Conservation (phyloP, 805 yeast species). For the Saitoella complicata region DNA sequence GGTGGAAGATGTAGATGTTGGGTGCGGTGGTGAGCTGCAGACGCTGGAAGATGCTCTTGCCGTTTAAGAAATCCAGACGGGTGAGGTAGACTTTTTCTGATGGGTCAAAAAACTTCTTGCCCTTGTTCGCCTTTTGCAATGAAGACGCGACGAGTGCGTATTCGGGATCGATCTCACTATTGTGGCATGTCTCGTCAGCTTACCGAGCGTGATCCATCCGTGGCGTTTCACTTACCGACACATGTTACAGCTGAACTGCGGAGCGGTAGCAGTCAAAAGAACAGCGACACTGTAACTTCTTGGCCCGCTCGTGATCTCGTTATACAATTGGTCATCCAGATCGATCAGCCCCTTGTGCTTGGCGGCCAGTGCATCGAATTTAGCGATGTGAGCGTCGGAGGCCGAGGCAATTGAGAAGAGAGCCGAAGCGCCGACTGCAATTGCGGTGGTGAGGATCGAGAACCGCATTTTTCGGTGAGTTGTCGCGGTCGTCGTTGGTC, state of each 20-base stretch:
- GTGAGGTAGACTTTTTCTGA: conserved; percentile 44
- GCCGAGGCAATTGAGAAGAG: too few species aligned
- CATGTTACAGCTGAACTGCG: conserved; percentile 58
- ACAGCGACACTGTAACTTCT: conserved; percentile 54
- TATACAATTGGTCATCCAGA: conserved; percentile 14
- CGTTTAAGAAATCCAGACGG: conserved; percentile 50
- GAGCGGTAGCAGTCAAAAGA: conserved; percentile 56
- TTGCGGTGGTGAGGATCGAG: too few species aligned
- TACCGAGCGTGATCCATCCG: neutral
- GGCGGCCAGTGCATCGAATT: too few species aligned
- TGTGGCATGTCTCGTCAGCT: neutral
- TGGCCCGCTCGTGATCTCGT: conserved; percentile 29
- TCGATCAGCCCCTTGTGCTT: neutral
- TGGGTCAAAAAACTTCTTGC: conserved; percentile 19
- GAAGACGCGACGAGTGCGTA: conserved; percentile 45
- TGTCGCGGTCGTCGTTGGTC: too few species aligned
- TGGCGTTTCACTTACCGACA: conserved; percentile 32
- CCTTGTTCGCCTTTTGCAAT: conserved; percentile 36
- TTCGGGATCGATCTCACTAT: conserved; percentile 37
- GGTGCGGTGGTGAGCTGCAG: conserved; percentile 60
- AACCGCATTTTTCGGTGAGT: too few species aligned
- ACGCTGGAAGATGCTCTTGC: conserved; percentile 35
- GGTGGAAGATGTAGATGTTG: conserved; percentile 44
- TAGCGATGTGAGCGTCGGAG: too few species aligned
- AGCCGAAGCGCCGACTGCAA: too few species aligned